phyloP scores from a whole-genome alignment of 192 early-diverging fungal species.

The Chytriomyces sp. region DNA sequence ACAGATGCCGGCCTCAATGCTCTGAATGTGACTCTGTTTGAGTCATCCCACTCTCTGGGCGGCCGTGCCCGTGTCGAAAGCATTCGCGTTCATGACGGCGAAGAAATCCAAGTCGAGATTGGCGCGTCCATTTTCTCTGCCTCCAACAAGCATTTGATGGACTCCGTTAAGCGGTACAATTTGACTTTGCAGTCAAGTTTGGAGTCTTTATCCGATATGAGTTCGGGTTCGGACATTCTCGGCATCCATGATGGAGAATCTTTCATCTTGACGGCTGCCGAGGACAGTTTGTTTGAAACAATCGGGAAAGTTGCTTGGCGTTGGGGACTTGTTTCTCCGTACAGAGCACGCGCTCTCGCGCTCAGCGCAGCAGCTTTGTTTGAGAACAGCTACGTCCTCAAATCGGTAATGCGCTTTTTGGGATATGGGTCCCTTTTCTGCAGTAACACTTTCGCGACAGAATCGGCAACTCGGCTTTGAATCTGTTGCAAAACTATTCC shows the following conservation, averaged over 20 bases:
- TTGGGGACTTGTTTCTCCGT: slow-evolving; percentile 26
- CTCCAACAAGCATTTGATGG: slow-evolving; percentile 60
- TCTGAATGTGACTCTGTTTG: slow-evolving; percentile 56
- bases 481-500: slow-evolving; percentile 12
- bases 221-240: background rate
- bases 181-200: slow-evolving; percentile 47
- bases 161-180: slow-evolving; percentile 56
- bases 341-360: slow-evolving; percentile 19
- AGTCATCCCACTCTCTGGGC: slow-evolving; percentile 57
- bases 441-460: too few species aligned
- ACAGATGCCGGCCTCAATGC: background rate
- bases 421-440: too few species aligned
- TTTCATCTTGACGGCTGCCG: slow-evolving; percentile 16
- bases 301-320: slow-evolving; percentile 51
- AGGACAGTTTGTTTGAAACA: background rate
- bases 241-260: slow-evolving; percentile 30
- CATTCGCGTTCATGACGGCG: slow-evolving; percentile 1
- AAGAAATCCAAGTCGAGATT: slow-evolving; percentile 53
- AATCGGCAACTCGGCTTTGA: slow-evolving; percentile 48
- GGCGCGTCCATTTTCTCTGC: slow-evolving; percentile 71
- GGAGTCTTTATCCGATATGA: slow-evolving; percentile 25
- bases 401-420: slow-evolving; percentile 5
- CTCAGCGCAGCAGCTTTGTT: slow-evolving; percentile 10
- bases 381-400: slow-evolving; percentile 59
- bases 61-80: slow-evolving; percentile 52